A percentile compares a stretch with the other conserved stretches of the same genome.
Evolutionary conservation across 768 basidiomycete species (phyloP).

Genomic region (Chalciporus sphaerocephalus): DNA sequence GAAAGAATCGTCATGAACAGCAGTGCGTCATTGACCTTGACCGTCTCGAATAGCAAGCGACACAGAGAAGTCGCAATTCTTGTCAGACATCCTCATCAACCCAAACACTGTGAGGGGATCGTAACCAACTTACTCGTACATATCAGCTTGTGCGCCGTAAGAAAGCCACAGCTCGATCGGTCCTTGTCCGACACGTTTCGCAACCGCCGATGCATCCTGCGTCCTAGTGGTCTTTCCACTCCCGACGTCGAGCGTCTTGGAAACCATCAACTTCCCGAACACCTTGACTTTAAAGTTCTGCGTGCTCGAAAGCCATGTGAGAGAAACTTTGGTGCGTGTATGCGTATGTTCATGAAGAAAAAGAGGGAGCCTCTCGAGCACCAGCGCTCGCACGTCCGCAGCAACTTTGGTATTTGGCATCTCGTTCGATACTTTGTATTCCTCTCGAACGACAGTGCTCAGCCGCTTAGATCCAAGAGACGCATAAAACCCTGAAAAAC

Average conservation of each 20-base stretch:
- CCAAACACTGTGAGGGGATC: background rate
- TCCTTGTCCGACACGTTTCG: constrained; percentile 47
- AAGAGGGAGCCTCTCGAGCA: constrained; percentile 81
- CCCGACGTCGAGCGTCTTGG: constrained; percentile 56
- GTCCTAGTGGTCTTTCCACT: constrained; percentile 45
- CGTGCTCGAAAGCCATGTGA: constrained; percentile 59
- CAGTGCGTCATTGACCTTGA: constrained; percentile 81
- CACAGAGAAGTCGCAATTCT: constrained; percentile 86
- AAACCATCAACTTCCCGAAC: constrained; percentile 60
- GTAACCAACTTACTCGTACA: constrained; percentile 75
- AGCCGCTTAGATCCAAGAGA: constrained; percentile 72
- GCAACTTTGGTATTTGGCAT: constrained; percentile 45
- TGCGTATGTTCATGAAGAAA: constrained; percentile 89
- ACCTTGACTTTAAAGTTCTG: constrained; percentile 67
- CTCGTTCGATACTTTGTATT: constrained; percentile 60
- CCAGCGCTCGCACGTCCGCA: constrained; percentile 51
- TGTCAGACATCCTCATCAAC: constrained; percentile 2
- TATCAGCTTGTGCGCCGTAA: constrained; percentile 69
- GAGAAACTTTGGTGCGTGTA: constrained; percentile 54
- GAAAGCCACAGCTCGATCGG: constrained; percentile 79
- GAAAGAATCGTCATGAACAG: constrained; percentile 92
- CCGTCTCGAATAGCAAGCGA: constrained; percentile 69
- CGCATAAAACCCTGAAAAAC: constrained; percentile 60
- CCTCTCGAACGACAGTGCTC: constrained; percentile 70
- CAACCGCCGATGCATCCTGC: constrained; percentile 73